A percentile compares a stretch with the other conserved stretches of the same genome.
These are phyloP conservation scores for Lodderomyces elongisporus DNA, from an alignment of 1,139 yeast species.

Conservation along the genomic window DNA sequence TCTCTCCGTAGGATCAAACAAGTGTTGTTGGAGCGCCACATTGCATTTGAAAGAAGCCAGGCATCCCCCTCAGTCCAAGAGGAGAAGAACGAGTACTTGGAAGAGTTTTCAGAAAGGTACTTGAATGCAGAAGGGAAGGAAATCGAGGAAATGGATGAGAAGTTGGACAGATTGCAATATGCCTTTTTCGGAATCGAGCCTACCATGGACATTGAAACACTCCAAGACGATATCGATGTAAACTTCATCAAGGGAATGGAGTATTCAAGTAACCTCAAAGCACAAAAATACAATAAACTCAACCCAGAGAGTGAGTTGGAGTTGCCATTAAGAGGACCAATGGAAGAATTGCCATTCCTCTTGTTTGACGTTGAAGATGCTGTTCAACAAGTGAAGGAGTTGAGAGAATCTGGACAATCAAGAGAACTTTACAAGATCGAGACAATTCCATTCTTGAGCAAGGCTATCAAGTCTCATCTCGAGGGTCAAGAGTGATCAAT, in stretches of 20 bases:
- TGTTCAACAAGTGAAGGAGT: conserved; percentile 43
- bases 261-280: conserved; percentile 62
- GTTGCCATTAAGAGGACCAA: conserved; percentile 34
- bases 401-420: conserved; percentile 31
- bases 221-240: conserved; percentile 47
- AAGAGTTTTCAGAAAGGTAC: conserved; percentile 56
- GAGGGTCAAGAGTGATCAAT: background rate
- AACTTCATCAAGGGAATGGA: conserved; percentile 63
- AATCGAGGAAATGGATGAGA: conserved; percentile 58
- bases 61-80: conserved; percentile 33
- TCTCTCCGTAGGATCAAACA: conserved; percentile 65
- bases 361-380: conserved; percentile 48
- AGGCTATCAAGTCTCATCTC: conserved; percentile 24
- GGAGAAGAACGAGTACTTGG: conserved; percentile 42
- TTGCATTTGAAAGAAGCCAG: conserved; percentile 61
- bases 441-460: conserved; percentile 36
- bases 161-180: conserved; percentile 70
- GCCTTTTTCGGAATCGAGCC: conserved; percentile 76
- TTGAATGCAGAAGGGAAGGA: conserved; percentile 54
- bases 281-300: conserved; percentile 26
- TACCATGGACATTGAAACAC: conserved; percentile 34
- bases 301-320: conserved; percentile 19
- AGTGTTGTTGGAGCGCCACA: conserved; percentile 81
- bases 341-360: conserved; percentile 43
- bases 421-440: conserved; percentile 34